These are phyloP conservation scores for Hericium erinaceus DNA, from an alignment of 768 basidiomycete genomes.

Conservation along the genomic window DNA sequence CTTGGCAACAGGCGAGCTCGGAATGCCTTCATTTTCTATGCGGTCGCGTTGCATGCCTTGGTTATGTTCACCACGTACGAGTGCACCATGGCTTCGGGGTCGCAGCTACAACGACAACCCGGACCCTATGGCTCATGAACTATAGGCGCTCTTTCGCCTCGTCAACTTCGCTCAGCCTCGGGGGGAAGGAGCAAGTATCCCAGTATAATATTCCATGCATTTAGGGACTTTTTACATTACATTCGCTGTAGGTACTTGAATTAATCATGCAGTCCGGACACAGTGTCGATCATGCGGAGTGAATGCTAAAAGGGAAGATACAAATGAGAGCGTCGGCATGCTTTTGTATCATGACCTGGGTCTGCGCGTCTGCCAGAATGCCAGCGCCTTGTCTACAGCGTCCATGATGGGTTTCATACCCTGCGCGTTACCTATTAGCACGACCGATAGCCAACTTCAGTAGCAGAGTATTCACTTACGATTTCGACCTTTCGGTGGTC, in stretches of 20 bases:
- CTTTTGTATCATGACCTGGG: not conserved
- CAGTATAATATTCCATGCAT: not conserved
- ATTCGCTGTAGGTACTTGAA: not conserved
- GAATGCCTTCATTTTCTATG: conserved; percentile 83
- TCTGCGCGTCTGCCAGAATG: conserved; percentile 30
- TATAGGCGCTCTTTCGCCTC: not conserved
- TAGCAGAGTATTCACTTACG: conserved; percentile 32
- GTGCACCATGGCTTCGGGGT: conserved; percentile 46
- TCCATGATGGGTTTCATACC: conserved; percentile 69
- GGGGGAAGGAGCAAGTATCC: not conserved
- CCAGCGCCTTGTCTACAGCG: conserved; percentile 65
- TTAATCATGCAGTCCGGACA: not conserved
- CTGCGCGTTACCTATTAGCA: conserved; percentile 26
- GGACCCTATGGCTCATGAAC: conserved; percentile 30
- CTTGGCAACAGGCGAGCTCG: conserved; percentile 87
- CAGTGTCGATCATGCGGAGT: not conserved
- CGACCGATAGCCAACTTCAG: not conserved
- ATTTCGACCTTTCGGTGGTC: conserved; percentile 53
- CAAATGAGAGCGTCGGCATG: not conserved
- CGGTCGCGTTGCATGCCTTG: conserved; percentile 68
- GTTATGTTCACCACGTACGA: conserved; percentile 75
- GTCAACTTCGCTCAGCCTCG: too few species aligned
- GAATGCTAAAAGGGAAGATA: not conserved
- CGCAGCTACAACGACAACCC: conserved; percentile 43
- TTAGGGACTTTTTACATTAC: not conserved